A percentile compares a stretch with the other conserved stretches of the same genome.
Conservation (phyloP, 768 basidiomycete species). For the Tulasnella sp. region DNA sequence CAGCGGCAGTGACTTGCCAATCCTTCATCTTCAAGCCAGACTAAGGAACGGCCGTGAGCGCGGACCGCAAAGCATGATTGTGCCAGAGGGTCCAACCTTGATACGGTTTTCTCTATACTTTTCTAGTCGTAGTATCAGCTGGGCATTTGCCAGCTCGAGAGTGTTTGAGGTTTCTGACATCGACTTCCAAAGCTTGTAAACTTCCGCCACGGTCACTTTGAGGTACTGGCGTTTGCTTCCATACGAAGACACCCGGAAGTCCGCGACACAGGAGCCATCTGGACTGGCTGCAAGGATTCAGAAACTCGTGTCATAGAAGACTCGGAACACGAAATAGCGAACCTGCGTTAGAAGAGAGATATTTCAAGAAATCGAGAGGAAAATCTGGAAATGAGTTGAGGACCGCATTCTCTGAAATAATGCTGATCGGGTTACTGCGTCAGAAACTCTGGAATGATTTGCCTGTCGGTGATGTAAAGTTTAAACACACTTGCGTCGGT, state of each 20-base stretch:
- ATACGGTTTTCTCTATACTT: neutral
- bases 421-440: neutral
- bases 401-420: neutral
- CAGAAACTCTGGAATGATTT: neutral
- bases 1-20: neutral
- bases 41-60: neutral
- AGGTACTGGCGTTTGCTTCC: neutral
- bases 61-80: neutral
- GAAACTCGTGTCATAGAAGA: neutral
- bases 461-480: neutral
- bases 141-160: neutral
- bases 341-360: neutral
- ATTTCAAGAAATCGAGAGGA: neutral
- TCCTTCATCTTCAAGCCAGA: neutral
- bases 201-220: neutral
- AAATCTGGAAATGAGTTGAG: neutral
- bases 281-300: neutral
- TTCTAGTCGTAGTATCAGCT: neutral
- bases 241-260: neutral
- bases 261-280: neutral
- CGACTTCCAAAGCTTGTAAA: constrained; percentile 3
- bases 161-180: neutral
- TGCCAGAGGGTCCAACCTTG: neutral
- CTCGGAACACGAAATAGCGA: neutral
- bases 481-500: neutral